Evolutionary conservation across 1,284 basidiomycete species (phyloP), one percentile per base, ranked within the genome.

Genomic region (Ustilago nuda): DNA sequence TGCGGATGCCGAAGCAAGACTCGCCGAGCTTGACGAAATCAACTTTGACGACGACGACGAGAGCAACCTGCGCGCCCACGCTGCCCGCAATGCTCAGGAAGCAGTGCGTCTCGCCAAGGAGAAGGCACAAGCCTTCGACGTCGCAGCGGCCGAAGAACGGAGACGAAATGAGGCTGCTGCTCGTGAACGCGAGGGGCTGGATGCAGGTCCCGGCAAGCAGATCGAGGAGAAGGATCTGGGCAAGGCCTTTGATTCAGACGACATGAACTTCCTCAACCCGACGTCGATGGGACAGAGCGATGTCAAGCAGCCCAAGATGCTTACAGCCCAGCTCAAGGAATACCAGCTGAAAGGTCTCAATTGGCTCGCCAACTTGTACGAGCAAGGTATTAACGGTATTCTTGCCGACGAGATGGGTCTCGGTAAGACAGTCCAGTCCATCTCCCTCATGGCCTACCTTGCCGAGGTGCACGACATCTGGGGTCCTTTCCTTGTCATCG

Each of bases 401-500:
- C 66, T 85, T 2, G 84, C 84, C 32, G 97, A 99, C 86, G 97
- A 99, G 88, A 99, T 99, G 97, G 79, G 80, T 70, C 77, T 85
- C 43, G 80, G 77, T 71, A 98, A 85, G 93, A 99, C 97, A 32
- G 95, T 99, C 17, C 97, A 99, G 89, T 98, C 95, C 0, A 99
- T 99, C 63, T 97, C 97, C 23, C 88, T 99, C 12, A 90, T 99
- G 68, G 94, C 96, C 6, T 97, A 99, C 87, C 91, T 99, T 23
- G 96, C 97, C 9, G 97, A 99, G 87, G 92, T 92, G 1, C 97
- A 99, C 86, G 93, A 98, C 84, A 97, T 99, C 71, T 99, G 97
- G 97, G 97, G 97, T 0, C 97, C 97, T 17, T 99, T 99, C 89
- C 90, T 99, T n/a, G 95, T 99, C 66, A 97, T 99, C 56, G 95